Percentiles rank a stretch among this genome's conserved stretches.
phyloP scores from a whole-genome alignment of 179 eudicot genomes.

The Silene vulgaris region DNA sequence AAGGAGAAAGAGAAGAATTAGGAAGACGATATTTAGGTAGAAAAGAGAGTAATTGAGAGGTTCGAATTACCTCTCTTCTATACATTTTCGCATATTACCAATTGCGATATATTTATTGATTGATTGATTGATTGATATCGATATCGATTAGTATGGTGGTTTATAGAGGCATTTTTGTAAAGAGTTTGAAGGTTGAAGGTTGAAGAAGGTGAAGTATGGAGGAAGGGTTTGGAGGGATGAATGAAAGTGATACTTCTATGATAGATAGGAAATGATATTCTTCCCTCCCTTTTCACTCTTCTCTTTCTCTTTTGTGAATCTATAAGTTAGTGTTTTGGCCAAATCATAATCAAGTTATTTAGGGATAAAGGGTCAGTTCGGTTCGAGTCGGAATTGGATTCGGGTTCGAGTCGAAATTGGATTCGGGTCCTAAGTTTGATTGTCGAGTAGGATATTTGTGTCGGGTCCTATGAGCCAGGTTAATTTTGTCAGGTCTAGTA shows the following conservation, averaged over 20 bases:
- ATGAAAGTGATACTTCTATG: neutral
- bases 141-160: too few species aligned
- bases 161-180: neutral
- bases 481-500: too few species aligned
- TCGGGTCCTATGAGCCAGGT: too few species aligned
- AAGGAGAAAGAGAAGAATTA: conserved; percentile 18
- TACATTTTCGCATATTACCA: conserved; percentile 18
- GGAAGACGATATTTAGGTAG: conserved; percentile 26
- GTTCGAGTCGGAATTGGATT: too few species aligned
- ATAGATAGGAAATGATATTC: neutral
- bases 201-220: neutral
- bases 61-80: conserved; percentile 27
- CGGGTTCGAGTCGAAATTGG: too few species aligned
- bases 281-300: neutral
- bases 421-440: too few species aligned
- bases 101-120: neutral
- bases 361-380: too few species aligned
- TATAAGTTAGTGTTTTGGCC: too few species aligned
- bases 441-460: too few species aligned
- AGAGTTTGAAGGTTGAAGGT: neutral
- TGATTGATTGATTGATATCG: neutral
- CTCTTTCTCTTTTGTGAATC: too few species aligned
- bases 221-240: neutral
- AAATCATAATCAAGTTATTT: too few species aligned
- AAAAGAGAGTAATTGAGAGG: conserved; percentile 35